These are phyloP conservation scores for Stenocarpella maydis DNA, from an alignment of 2,329 filamentous ascomycete genomes.

Conservation along the genomic window DNA sequence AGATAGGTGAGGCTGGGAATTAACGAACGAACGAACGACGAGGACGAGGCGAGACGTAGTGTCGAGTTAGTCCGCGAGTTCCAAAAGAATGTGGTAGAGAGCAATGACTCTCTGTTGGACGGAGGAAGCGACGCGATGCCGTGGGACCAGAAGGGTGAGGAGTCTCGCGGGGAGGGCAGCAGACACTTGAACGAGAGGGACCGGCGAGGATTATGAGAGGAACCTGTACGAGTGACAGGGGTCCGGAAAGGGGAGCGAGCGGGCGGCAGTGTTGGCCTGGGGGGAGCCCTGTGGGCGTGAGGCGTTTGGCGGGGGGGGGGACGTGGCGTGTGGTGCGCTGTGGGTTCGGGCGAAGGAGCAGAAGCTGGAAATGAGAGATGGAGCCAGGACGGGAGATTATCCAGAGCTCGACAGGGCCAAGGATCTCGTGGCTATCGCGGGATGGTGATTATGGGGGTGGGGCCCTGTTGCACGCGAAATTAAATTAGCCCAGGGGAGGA, in stretches of 20 bases:
- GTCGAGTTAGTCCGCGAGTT: conserved; percentile 36
- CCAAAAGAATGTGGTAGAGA: conserved; percentile 67
- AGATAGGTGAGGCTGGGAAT: conserved; percentile 6
- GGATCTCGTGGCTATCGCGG: conserved; percentile 34
- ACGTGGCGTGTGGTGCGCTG: conserved; percentile 16
- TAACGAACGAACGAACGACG: conserved; percentile 35
- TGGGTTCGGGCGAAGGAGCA: conserved; percentile 34
- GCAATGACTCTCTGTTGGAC: conserved; percentile 61
- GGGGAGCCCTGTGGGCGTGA: conserved; percentile 23
- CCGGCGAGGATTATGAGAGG: conserved; percentile 33
- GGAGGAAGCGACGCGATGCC: conserved; percentile 44
- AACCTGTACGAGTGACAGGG: conserved; percentile 27
- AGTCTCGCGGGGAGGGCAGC: conserved; percentile 37
- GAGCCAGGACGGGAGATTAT: conserved; percentile 34
- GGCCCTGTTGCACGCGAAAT: conserved; percentile 39
- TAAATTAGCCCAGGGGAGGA: conserved; percentile 36
- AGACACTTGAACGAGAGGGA: conserved; percentile 39
- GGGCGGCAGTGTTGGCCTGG: conserved; percentile 25
- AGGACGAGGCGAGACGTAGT: conserved; percentile 24
- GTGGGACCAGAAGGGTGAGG: conserved; percentile 42
- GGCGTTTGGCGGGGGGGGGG: background rate
- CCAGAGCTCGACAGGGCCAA: conserved; percentile 31
- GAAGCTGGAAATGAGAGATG: conserved; percentile 34
- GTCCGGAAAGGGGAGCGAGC: conserved; percentile 23
- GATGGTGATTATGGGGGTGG: conserved; percentile 16